A percentile compares a stretch with the other conserved stretches of the same genome.
phyloP scores from a whole-genome alignment of 148 eudicot species.

The Polygonum aviculare region DNA sequence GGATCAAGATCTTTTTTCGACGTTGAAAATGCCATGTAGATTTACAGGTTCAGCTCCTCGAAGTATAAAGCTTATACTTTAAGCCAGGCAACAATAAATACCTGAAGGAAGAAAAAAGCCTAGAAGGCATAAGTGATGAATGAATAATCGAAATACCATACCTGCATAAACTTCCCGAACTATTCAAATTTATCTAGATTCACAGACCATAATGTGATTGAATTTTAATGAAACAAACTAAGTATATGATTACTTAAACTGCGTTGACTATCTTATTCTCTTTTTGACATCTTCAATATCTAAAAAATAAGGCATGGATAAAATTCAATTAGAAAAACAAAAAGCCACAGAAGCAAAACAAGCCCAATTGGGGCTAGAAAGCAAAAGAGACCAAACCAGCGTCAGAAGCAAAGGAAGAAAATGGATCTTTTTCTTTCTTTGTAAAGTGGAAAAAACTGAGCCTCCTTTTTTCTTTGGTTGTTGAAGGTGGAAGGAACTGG shows the following conservation, averaged over 20 bases:
- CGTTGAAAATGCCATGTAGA: slow-evolving; percentile 69
- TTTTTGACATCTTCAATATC: not conserved
- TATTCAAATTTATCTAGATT: not conserved
- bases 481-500: not conserved
- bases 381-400: not conserved
- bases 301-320: not conserved
- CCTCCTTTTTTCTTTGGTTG: not conserved
- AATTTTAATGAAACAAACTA: not conserved
- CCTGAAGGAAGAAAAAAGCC: slow-evolving; percentile 16
- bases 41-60: slow-evolving; percentile 11
- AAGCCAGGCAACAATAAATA: slow-evolving; percentile 15
- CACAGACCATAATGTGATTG: not conserved
- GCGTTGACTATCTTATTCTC: not conserved
- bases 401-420: not conserved
- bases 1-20: slow-evolving; percentile 84
- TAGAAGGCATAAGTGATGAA: not conserved
- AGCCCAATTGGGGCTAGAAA: not conserved
- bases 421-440: not conserved
- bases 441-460: not conserved
- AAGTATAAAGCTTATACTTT: not conserved
- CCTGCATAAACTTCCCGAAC: not conserved
- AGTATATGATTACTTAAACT: not conserved
- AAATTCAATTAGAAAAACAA: not conserved
- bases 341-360: not conserved
- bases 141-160: not conserved